A percentile compares a stretch with the other conserved stretches of the same genome.
These are phyloP conservation scores for Blastobotrys chiropterorum DNA, from an alignment of 805 yeast genomes.

Conservation along the genomic window DNA sequence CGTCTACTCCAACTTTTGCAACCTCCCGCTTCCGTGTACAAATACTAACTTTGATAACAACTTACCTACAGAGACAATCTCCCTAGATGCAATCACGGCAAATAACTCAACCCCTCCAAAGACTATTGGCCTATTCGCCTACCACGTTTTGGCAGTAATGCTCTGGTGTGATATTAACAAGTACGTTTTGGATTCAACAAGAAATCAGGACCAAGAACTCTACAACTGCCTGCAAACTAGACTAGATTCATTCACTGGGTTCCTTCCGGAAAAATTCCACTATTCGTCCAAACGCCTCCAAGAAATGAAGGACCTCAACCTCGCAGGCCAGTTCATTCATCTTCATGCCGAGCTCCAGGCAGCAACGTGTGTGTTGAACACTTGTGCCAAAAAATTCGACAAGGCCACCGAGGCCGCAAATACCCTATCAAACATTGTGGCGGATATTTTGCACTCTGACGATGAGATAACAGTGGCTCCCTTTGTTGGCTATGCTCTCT, in stretches of 20 bases:
- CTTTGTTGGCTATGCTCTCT: conserved; percentile 31
- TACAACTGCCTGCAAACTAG: conserved; percentile 11
- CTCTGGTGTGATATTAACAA: conserved; percentile 21
- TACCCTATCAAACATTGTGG: conserved; percentile 25
- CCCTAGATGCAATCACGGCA: conserved; percentile 2
- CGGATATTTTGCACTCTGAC: conserved; percentile 25
- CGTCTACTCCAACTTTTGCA: conserved; percentile 23
- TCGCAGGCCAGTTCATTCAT: conserved; percentile 29
- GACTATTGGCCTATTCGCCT: conserved; percentile 17
- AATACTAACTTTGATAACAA: conserved; percentile 22
- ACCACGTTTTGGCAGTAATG: conserved; percentile 16
- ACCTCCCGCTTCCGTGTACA: conserved; percentile 23
- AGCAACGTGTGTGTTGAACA: conserved; percentile 26
- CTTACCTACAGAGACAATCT: conserved; percentile 8
- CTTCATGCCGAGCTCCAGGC: conserved; percentile 28
- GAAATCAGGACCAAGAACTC: conserved; percentile 9
- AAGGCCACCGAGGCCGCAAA: conserved; percentile 30
- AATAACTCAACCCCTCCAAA: not conserved
- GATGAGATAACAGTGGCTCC: conserved; percentile 30
- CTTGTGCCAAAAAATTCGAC: conserved; percentile 26
- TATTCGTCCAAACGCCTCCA: conserved; percentile 22
- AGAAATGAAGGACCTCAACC: conserved; percentile 21
- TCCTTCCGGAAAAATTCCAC: conserved; percentile 22
- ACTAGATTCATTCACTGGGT: conserved; percentile 13
- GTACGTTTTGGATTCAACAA: conserved; percentile 19